These are phyloP conservation scores for Coix lacrymajobi DNA, from an alignment of 176 grass and related monocot genomes.

Conservation along the genomic window DNA sequence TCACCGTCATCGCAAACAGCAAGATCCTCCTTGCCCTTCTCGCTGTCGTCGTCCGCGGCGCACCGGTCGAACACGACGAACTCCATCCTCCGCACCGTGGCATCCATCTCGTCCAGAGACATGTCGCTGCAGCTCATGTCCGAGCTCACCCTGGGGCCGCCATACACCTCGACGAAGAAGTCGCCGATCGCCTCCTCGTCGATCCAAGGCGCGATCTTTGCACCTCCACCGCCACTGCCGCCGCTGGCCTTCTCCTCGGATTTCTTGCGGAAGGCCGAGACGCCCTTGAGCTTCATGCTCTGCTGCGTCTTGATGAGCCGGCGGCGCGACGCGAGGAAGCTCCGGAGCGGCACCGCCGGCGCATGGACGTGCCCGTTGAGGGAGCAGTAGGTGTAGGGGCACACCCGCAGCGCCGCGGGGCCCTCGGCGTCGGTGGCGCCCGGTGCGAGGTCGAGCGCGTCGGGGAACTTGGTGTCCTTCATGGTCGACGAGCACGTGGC, in stretches of 20 bases:
- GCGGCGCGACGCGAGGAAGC: conserved; percentile 68
- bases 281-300: conserved; percentile 82
- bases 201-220: conserved; percentile 51
- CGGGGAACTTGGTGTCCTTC: conserved; percentile 72
- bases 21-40: conserved; percentile 15
- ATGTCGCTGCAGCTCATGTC: conserved; percentile 70
- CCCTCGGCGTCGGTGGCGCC: conserved; percentile 56
- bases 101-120: conserved; percentile 76
- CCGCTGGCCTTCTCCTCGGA: conserved; percentile 7
- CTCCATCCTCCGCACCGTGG: conserved; percentile 52
- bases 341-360: conserved; percentile 62
- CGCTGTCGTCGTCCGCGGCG: neutral
- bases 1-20: neutral
- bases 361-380: conserved; percentile 74
- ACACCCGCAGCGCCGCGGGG: conserved; percentile 53
- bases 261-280: conserved; percentile 55
- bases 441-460: conserved; percentile 53
- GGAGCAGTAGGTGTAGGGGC: conserved; percentile 86
- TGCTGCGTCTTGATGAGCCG: conserved; percentile 85
- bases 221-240: neutral
- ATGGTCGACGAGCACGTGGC: conserved; percentile 84
- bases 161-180: conserved; percentile 86
- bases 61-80: conserved; percentile 67
- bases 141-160: conserved; percentile 47
- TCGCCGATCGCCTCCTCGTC: conserved; percentile 65